Base-by-base conservation (phyloP, 176 grass and related monocot genomes). In the Sorghum bicolor region DNA sequence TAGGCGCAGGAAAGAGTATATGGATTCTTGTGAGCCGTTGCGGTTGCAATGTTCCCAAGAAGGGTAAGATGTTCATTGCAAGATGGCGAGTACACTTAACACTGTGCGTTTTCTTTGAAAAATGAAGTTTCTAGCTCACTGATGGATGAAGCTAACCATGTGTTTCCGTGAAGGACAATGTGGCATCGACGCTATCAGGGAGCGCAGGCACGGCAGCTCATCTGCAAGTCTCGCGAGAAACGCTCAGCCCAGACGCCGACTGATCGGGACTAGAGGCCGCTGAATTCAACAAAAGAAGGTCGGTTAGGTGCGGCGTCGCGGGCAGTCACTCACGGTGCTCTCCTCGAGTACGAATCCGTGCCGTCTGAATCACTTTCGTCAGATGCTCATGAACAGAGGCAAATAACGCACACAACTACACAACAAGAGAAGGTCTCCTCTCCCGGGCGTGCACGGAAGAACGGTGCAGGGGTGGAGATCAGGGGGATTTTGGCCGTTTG, bases 241-340 rank as follows among this genome's bases (percentile, higher is more conserved):
- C 33, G 50, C 50, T 38, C 5, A 70, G 31, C 20, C 3, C 24
- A 58, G 31, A 36, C n/a, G 2, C 8, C 5, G 39, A 28, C 48
- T 13, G 63, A 80, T 48, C 17, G 22, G 10, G 70, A 67, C 12
- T 13, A 6, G 47, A 6, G 47, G 5, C 63, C 4, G 10, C 63
- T 16, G 73, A 47, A 32, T 77, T 57, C 31, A 60, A 60, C 55
- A 33, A n/a, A n/a, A n/a, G n/a, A n/a, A 40, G 44, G 34, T 39
- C 75, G 2, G 60, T 75, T 87, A 67, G 86, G 73, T 87, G 64
- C 63, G 10, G 72, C 72, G 79, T 76, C 79, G 62, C 45, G 24
- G 34, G 60, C 61, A 5, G 43, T 8, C n/a, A 30, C n/a, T n/a
- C n/a, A n/a, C n/a, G n/a, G 7, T 40, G 74, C 33, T 5, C 45